Evolutionary conservation across 345 rosid genomes (phyloP).

Genomic region (Erodium maritimum): DNA sequence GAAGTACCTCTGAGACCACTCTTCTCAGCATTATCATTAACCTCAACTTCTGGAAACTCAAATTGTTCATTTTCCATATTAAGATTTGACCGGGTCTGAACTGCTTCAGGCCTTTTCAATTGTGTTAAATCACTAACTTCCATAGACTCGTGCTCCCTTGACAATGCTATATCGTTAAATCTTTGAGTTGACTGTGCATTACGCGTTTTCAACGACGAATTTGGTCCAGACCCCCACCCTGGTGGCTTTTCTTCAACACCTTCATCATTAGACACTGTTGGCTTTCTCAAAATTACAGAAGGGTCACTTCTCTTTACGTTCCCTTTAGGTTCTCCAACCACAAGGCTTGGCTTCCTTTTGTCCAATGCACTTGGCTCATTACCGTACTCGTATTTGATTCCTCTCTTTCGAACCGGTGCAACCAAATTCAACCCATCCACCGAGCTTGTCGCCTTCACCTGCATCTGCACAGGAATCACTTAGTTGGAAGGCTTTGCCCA

Average conservation of each 20-base stretch:
- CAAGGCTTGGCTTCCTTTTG: slow-evolving; percentile 31
- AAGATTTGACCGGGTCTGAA: slow-evolving; percentile 6
- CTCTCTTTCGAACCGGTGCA: slow-evolving; percentile 60
- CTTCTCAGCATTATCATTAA: neutral
- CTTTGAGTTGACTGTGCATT: slow-evolving; percentile 37
- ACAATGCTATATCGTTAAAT: slow-evolving; percentile 67
- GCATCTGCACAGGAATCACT: too few relatives aligned
- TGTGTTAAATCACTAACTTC: too few relatives aligned
- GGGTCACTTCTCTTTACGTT: too few relatives aligned
- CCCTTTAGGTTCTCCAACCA: slow-evolving; percentile 26
- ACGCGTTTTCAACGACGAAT: slow-evolving; percentile 55
- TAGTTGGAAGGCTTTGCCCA: too few relatives aligned
- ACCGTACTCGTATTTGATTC: slow-evolving; percentile 39
- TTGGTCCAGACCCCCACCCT: slow-evolving; percentile 45
- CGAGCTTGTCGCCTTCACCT: slow-evolving; percentile 23
- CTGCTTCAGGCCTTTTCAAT: too few relatives aligned
- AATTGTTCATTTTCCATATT: slow-evolving; percentile 15
- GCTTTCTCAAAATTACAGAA: slow-evolving; percentile 83
- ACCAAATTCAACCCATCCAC: slow-evolving; percentile 52
- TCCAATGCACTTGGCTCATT: slow-evolving; percentile 21
- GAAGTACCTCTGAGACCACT: neutral
- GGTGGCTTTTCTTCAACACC: slow-evolving; percentile 45
- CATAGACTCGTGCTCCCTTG: slow-evolving; percentile 37
- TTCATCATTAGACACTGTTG: slow-evolving; percentile 39
- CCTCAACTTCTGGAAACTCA: slow-evolving; percentile 7